A percentile compares a stretch with the other conserved stretches of the same genome.
phyloP scores from a whole-genome alignment of 768 basidiomycete species.

The Boletus eberwhitei region DNA sequence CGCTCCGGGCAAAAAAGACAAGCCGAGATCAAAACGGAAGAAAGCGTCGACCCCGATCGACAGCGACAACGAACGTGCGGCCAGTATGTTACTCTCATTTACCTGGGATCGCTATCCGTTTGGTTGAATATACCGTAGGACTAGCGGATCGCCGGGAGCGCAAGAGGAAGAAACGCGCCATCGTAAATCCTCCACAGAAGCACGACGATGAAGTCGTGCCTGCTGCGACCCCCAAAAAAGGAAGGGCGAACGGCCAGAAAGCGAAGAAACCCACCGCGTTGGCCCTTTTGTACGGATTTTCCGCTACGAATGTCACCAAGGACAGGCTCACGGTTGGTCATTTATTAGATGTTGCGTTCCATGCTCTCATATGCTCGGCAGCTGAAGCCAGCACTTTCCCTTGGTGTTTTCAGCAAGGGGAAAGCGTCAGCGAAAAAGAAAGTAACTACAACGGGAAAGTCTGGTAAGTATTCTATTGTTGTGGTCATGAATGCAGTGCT shows the following conservation, averaged over 20 bases:
- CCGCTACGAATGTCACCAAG: constrained; percentile 36
- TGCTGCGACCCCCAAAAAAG: constrained; percentile 6
- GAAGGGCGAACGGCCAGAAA: constrained; percentile 16
- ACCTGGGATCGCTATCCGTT: neutral
- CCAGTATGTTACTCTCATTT: constrained; percentile 30
- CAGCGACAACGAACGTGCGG: constrained; percentile 35
- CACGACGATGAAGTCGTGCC: constrained; percentile 4
- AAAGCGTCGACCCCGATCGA: constrained; percentile 11
- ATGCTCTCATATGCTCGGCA: constrained; percentile 11
- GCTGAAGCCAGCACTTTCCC: constrained; percentile 28
- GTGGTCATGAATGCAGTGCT: neutral
- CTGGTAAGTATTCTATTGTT: constrained; percentile 11
- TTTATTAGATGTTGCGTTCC: neutral
- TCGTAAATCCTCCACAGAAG: constrained; percentile 35
- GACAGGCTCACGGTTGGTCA: constrained; percentile 34
- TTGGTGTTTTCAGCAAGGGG: constrained; percentile 38
- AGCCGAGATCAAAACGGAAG: constrained; percentile 26
- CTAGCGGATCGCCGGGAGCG: constrained; percentile 62
- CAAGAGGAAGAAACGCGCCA: constrained; percentile 55
- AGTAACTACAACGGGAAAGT: constrained; percentile 4
- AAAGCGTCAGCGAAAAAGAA: constrained; percentile 32
- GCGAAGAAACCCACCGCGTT: constrained; percentile 28
- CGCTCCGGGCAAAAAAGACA: constrained; percentile 14
- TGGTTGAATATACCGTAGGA: constrained; percentile 37
- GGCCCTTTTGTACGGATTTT: constrained; percentile 37